A percentile compares a stretch with the other conserved stretches of the same genome.
These are phyloP conservation scores for Cutaneotrichosporon sp. DNA, from an alignment of 1,284 basidiomycete species.

Conservation along the genomic window DNA sequence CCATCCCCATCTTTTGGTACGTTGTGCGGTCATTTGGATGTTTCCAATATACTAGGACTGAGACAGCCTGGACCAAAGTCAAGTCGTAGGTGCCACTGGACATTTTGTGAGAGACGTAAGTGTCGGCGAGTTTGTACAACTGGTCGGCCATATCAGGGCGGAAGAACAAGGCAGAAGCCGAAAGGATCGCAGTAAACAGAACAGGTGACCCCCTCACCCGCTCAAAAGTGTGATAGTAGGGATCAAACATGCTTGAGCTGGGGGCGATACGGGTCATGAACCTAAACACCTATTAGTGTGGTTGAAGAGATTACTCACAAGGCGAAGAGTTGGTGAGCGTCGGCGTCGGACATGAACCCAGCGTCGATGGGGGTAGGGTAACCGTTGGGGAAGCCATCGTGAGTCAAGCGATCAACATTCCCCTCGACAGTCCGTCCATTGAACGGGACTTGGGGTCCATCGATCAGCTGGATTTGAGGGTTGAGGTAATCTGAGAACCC, in stretches of 20 bases:
- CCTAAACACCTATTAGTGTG: constrained; percentile 5
- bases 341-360: constrained; percentile 14
- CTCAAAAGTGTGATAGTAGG: constrained; percentile 21
- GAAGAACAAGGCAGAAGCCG: constrained; percentile 27
- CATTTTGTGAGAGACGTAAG: constrained; percentile 23
- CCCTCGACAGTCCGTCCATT: not conserved
- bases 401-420: not conserved
- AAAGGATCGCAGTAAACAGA: constrained; percentile 33
- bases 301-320: constrained; percentile 13
- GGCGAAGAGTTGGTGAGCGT: constrained; percentile 15
- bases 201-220: constrained; percentile 6
- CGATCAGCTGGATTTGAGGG: constrained; percentile 2
- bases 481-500: constrained; percentile 13
- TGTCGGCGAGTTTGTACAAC: constrained; percentile 20
- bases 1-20: constrained; percentile 32
- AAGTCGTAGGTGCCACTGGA: constrained; percentile 20
- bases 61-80: constrained; percentile 23
- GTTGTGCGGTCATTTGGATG: constrained; percentile 22
- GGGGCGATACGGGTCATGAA: constrained; percentile 13
- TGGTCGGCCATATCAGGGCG: constrained; percentile 21
- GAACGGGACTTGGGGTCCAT: not conserved
- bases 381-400: not conserved
- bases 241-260: constrained; percentile 17
- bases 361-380: constrained; percentile 13
- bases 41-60: constrained; percentile 25